These are phyloP conservation scores for Nicotiana benthamiana DNA, from an alignment of 257 asterid genomes.

Conservation along the genomic window DNA sequence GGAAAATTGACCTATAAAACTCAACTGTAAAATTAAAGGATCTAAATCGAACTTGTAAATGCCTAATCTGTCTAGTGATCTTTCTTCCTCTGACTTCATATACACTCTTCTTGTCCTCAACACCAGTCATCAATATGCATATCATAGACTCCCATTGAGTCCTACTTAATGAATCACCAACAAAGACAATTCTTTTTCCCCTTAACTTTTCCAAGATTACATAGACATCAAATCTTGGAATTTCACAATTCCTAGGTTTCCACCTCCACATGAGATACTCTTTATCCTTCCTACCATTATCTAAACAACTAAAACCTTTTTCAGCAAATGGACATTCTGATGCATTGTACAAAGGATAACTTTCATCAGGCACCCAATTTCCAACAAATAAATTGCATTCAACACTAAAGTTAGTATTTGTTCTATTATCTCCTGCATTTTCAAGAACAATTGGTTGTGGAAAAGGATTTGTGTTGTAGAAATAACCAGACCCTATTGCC, in stretches of 20 bases:
- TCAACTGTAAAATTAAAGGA: constrained; percentile 48
- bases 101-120: constrained; percentile 62
- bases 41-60: constrained; percentile 58
- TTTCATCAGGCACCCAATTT: constrained; percentile 68
- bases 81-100: constrained; percentile 68
- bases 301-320: constrained; percentile 71
- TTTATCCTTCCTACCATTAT: constrained; percentile 67
- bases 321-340: constrained; percentile 75
- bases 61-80: constrained; percentile 74
- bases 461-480: constrained; percentile 38
- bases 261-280: constrained; percentile 83
- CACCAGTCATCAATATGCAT: constrained; percentile 80
- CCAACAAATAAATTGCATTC: constrained; percentile 78
- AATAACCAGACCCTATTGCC: constrained; percentile 60
- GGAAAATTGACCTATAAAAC: constrained; percentile 80
- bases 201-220: constrained; percentile 56
- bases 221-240: constrained; percentile 52
- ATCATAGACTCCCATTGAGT: constrained; percentile 97
- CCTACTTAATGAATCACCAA: constrained; percentile 87
- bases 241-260: constrained; percentile 65
- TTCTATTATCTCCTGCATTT: constrained; percentile 8
- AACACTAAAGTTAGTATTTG: constrained; percentile 8
- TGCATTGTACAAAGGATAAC: constrained; percentile 71
- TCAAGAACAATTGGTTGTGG: constrained; percentile 28
- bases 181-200: constrained; percentile 79